Evolutionary conservation across 306 rosid species (phyloP).

Genomic region (Mimosa pudica): DNA sequence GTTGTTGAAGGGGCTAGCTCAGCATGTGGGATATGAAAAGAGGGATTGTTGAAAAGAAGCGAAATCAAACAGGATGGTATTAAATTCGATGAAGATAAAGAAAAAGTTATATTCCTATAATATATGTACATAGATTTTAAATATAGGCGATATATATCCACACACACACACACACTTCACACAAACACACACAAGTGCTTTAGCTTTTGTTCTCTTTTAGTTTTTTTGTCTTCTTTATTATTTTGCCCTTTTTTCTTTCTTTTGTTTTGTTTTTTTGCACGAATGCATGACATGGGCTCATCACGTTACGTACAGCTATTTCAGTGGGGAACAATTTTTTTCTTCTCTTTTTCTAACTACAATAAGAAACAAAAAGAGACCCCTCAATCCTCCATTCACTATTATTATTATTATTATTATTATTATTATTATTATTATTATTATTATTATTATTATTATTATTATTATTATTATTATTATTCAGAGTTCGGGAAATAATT

Average conservation of each 20-base stretch:
- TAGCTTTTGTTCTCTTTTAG: slow-evolving; percentile 35
- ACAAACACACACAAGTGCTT: slow-evolving; percentile 25
- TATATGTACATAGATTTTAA: too few relatives aligned
- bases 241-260: slow-evolving; percentile 34
- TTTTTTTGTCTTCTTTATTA: slow-evolving; percentile 20
- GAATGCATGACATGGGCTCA: slow-evolving; percentile 46
- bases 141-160: too few relatives aligned
- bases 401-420: too few relatives aligned
- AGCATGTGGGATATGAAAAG: slow-evolving; percentile 37
- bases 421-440: too few relatives aligned
- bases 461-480: too few relatives aligned
- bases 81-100: slow-evolving; percentile 42
- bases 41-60: slow-evolving; percentile 39
- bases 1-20: slow-evolving; percentile 8
- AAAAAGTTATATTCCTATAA: slow-evolving; percentile 10
- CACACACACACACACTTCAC: neutral
- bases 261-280: slow-evolving; percentile 45
- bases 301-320: slow-evolving; percentile 33
- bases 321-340: slow-evolving; percentile 34
- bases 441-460: too few relatives aligned
- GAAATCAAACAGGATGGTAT: slow-evolving; percentile 34
- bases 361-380: slow-evolving; percentile 55
- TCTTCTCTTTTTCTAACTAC: neutral
- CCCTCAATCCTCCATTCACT: neutral
- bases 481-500: too few relatives aligned